These are phyloP conservation scores for Thalassiosira mediterranea DNA, from an alignment of 352 stramenopile genomes.

Conservation along the genomic window DNA sequence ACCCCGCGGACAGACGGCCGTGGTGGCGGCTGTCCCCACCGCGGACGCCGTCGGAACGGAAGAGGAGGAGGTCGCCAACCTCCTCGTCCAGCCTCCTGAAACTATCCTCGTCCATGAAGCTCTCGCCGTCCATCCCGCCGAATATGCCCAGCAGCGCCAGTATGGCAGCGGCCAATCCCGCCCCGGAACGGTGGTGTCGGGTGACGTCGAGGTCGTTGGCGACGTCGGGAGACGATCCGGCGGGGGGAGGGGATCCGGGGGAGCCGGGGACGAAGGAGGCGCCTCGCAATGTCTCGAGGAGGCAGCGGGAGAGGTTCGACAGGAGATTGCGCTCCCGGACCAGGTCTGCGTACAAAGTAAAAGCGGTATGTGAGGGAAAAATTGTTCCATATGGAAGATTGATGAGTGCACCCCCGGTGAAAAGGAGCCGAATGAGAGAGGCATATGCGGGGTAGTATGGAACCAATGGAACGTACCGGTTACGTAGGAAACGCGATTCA, in stretches of 20 bases:
- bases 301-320: conserved; percentile 61
- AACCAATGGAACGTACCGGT: too few species aligned
- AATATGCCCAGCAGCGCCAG: conserved; percentile 34
- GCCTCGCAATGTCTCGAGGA: conserved; percentile 67
- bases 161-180: conserved; percentile 24
- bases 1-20: neutral
- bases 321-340: conserved; percentile 75
- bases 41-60: too few species aligned
- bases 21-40: conserved; percentile 4
- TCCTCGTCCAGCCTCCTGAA: conserved; percentile 1
- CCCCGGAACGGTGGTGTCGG: too few species aligned
- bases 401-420: too few species aligned
- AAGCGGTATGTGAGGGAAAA: too few species aligned
- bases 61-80: conserved; percentile 1
- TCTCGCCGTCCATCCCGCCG: conserved; percentile 19
- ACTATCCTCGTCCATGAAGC: conserved; percentile 32
- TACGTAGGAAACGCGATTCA: conserved; percentile 98
- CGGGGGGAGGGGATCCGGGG: conserved; percentile 22
- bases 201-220: conserved; percentile 9
- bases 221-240: conserved; percentile 11
- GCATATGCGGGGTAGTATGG: too few species aligned
- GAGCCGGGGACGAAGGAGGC: conserved; percentile 47
- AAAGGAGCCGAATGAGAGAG: too few species aligned
- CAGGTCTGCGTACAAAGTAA: conserved; percentile 77
- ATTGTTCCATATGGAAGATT: too few species aligned